phyloP scores from a whole-genome alignment of 2,329 filamentous ascomycete species.

The Diaporthe aspalathi region DNA sequence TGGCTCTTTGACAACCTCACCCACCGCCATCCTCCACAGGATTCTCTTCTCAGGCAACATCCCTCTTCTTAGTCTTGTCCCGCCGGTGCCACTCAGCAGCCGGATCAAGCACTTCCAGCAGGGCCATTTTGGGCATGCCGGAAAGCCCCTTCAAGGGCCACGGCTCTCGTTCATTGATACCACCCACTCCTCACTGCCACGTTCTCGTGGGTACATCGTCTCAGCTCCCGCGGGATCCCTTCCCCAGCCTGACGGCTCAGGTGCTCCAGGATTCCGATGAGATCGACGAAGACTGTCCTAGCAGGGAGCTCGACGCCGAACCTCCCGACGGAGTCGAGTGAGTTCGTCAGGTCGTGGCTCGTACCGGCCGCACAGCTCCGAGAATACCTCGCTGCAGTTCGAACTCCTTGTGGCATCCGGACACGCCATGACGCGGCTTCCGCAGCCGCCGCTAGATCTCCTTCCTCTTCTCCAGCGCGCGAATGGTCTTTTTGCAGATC shows the following conservation, averaged over 20 bases:
- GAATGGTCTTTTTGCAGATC: not conserved
- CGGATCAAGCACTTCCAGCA: conserved; percentile 1
- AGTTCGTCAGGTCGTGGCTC: not conserved
- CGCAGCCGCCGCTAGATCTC: not conserved
- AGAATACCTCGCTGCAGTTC: not conserved
- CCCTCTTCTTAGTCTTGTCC: not conserved
- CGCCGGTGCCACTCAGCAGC: conserved; percentile 4
- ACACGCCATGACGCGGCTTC: not conserved
- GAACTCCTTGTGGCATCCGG: not conserved
- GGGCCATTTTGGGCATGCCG: not conserved
- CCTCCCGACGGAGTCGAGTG: not conserved
- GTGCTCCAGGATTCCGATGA: conserved; percentile 10
- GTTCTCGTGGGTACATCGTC: not conserved
- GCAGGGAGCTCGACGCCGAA: not conserved
- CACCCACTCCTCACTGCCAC: not conserved
- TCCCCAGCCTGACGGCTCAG: not conserved
- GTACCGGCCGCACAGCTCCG: not conserved
- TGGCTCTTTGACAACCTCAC: not conserved
- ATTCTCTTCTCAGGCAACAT: conserved; percentile 6
- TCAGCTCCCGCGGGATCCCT: not conserved
- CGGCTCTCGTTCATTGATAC: not conserved
- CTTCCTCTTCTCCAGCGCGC: not conserved
- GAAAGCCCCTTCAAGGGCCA: not conserved
- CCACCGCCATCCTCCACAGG: not conserved
- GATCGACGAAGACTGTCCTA: not conserved